Evolutionary conservation across 148 eudicot genomes (phyloP).

Genomic region (Rhododendron ferrugineum): DNA sequence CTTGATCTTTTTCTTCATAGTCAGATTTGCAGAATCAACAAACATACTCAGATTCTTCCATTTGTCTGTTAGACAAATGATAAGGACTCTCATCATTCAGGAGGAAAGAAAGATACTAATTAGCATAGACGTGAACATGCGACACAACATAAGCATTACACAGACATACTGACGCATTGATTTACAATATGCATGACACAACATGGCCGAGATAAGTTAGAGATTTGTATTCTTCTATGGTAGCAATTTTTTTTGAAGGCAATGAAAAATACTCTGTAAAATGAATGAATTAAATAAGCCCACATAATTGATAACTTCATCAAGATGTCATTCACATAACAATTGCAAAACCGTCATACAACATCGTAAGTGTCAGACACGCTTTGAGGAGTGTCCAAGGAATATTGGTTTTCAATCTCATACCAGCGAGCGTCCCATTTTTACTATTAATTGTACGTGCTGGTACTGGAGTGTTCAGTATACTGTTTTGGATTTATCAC

Average conservation of each 20-base stretch:
- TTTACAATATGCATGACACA: neutral
- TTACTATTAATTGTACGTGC: neutral
- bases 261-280: neutral
- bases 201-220: neutral
- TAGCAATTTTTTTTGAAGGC: neutral
- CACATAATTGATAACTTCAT: neutral
- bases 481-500: neutral
- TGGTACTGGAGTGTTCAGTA: neutral
- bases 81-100: conserved; percentile 2
- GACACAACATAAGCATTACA: neutral
- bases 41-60: neutral
- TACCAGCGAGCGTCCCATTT: neutral
- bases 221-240: neutral
- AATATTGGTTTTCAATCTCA: neutral
- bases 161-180: neutral
- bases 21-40: neutral
- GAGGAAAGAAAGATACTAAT: neutral
- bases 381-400: neutral
- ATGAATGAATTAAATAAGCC: neutral
- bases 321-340: neutral
- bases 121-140: neutral
- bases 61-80: neutral
- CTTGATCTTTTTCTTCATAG: neutral
- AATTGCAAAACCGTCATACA: neutral
- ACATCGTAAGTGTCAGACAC: neutral